A percentile compares a stretch with the other conserved stretches of the same genome.
Evolutionary conservation across 805 yeast genomes (phyloP).

Genomic region (Yarrowia sp.): DNA sequence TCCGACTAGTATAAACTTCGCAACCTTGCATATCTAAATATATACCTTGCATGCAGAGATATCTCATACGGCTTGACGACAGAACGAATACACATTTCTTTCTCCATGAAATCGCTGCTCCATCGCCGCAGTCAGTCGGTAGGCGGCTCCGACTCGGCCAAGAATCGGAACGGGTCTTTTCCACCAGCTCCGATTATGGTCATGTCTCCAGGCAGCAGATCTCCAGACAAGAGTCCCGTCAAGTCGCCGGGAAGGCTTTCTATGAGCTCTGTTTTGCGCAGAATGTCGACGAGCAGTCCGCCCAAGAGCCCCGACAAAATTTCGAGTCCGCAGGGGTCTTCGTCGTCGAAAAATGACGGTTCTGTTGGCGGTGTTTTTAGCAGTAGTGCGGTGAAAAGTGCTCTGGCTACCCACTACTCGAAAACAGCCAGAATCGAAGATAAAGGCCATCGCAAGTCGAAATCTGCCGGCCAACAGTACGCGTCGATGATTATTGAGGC

Average conservation of each 20-base stretch:
- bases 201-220: neutral
- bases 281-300: neutral
- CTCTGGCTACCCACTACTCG: neutral
- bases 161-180: neutral
- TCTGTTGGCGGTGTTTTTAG: neutral
- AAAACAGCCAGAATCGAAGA: neutral
- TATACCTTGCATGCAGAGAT: constrained; percentile 4
- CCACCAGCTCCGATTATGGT: neutral
- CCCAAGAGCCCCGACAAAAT: neutral
- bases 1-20: neutral
- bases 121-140: constrained; percentile 19
- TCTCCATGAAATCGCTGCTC: neutral
- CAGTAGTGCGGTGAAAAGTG: neutral
- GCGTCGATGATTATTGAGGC: neutral
- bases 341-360: neutral
- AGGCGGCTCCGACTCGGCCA: neutral
- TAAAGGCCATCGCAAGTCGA: neutral
- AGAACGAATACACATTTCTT: too few species aligned
- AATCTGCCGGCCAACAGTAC: neutral
- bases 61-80: neutral
- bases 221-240: neutral
- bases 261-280: neutral
- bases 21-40: neutral
- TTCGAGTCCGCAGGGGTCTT: neutral
- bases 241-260: neutral